Conservation (phyloP, 2,329 filamentous ascomycete genomes). For the Sporothrix dimorphospora region DNA sequence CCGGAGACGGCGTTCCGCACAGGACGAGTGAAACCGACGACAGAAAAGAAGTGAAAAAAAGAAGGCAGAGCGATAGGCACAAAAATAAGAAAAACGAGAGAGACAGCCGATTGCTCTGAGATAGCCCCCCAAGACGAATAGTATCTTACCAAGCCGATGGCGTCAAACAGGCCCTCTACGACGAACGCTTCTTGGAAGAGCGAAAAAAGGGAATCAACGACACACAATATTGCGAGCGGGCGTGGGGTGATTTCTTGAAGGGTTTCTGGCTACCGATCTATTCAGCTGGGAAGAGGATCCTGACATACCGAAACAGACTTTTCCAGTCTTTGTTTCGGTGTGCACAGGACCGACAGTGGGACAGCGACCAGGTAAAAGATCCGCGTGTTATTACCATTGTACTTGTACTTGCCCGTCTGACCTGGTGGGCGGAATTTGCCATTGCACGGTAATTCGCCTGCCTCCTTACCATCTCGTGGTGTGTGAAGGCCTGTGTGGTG, state of each 20-base stretch:
- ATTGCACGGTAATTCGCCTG: background rate
- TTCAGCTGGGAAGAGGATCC: constrained; percentile 1
- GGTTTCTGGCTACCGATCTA: background rate
- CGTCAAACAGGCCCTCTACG: background rate
- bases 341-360: background rate
- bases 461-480: background rate
- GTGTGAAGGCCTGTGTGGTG: background rate
- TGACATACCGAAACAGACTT: background rate
- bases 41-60: background rate
- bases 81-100: background rate
- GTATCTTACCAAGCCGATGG: constrained; percentile 20
- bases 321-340: background rate
- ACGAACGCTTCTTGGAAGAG: background rate
- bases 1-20: constrained; percentile 6
- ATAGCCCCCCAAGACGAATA: background rate
- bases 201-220: background rate
- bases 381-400: background rate
- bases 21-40: background rate
- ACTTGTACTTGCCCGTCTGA: background rate
- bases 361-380: background rate
- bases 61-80: background rate
- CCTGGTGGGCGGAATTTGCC: background rate
- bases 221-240: background rate
- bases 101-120: background rate
- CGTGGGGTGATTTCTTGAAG: constrained; percentile 10